Evolutionary conservation across 2,329 filamentous ascomycete genomes (phyloP), one percentile per base, ranked within the genome.

Genomic region (Exophiala spinifera): DNA sequence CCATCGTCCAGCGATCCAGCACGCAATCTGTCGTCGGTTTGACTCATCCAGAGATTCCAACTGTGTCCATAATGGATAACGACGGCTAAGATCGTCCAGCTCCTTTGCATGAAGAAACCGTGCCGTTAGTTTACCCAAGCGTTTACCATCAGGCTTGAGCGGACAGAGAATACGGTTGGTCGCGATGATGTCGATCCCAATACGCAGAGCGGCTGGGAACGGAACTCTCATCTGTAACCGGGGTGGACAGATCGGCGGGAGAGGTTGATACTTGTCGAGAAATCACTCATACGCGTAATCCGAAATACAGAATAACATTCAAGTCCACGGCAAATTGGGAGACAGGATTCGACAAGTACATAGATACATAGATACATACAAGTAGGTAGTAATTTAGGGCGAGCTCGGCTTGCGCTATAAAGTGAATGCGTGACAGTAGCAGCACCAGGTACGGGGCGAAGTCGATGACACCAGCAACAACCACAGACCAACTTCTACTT

Each of bases 151-250:
- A 10, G 54, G 64, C 66, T 66, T 69, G 49, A 92, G 69, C 48
- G 91, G 75, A 17, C 70, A 68, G 57, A 76, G 72, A 55, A 95
- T 83, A 51, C 90, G 84, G 0, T 78, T 71, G 53, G 90, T 79
- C 53, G 79, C 78, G 69, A 88, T 90, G 53, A 95, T 86, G 67
- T 95, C 91, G 45, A 83, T 92, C 54, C 91, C 91, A 49, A 95
- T 74, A 46, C 79, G 78, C 13, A 92, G 66, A 1, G 83, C 76
- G n/a, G 83, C 76, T 1, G 86, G 85, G 63, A 91, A 89, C 0
- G 55, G 54, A 34, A 45, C 23, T 19, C 57, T 28, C 57, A 60
- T 60, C 15, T 39, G 36, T 15, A 19, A 15, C 11, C n/a, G 5
- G 17, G 5, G 28, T 31, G 4, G 10, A 10, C 6, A 43, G 39